These are phyloP conservation scores for Neocucurbitaria cava DNA, from an alignment of 2,329 filamentous ascomycete genomes.

Conservation along the genomic window DNA sequence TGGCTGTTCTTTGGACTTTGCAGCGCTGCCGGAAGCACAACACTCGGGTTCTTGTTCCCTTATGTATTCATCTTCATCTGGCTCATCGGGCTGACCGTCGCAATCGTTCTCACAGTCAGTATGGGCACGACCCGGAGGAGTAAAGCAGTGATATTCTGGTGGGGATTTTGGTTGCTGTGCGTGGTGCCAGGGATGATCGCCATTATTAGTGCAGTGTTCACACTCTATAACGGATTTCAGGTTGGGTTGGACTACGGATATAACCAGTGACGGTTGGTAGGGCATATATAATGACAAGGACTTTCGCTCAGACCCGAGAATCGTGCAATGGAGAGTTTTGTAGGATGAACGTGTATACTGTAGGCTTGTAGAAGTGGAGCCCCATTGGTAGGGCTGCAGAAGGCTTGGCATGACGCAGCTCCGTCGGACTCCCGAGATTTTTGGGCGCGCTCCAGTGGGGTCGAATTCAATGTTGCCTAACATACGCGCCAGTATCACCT, in stretches of 20 bases:
- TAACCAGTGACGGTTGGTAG: no score
- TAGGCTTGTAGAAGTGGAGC: no score
- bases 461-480: not conserved
- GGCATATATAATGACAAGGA: no score
- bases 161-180: not conserved
- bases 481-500: not conserved
- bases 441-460: not conserved
- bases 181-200: not conserved
- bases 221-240: no score
- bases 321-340: no score
- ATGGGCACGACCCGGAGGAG: not conserved
- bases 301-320: no score
- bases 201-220: not conserved
- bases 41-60: not conserved
- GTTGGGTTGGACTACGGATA: no score
- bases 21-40: not conserved
- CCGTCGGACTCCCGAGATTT: conserved; percentile 3
- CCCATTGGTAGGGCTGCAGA: not conserved
- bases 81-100: not conserved
- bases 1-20: not conserved
- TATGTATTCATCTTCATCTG: not conserved
- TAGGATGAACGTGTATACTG: no score
- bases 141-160: not conserved
- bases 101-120: not conserved
- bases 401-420: conserved; percentile 1